phyloP scores from a whole-genome alignment of 768 basidiomycete genomes.

The Tubosaeta sp. region DNA sequence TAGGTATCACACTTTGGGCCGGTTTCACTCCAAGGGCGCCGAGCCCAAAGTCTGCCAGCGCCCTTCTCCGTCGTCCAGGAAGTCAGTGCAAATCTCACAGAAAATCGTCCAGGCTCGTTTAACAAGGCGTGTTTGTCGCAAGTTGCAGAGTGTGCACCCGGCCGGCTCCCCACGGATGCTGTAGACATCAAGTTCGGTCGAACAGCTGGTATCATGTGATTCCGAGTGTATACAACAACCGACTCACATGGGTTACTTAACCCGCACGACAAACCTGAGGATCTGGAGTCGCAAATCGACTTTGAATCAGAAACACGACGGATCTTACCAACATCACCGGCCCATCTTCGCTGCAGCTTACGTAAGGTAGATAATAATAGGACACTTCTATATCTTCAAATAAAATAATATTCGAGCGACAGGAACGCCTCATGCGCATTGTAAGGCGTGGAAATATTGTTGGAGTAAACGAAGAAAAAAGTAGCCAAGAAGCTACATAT shows the following conservation, averaged over 20 bases:
- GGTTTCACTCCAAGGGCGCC: not conserved
- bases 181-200: not conserved
- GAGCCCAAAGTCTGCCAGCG: no score
- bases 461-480: not conserved
- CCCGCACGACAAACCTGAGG: not conserved
- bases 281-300: not conserved
- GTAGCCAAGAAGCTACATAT: conserved; percentile 6
- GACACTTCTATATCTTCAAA: not conserved
- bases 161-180: not conserved
- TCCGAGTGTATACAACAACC: not conserved
- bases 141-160: not conserved
- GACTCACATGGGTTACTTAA: not conserved
- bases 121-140: not conserved
- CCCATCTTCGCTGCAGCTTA: not conserved
- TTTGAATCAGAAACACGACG: not conserved
- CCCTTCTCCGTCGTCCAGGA: not conserved
- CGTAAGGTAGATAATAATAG: not conserved
- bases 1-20: not conserved
- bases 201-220: not conserved
- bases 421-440: not conserved
- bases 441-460: not conserved
- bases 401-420: not conserved
- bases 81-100: no score
- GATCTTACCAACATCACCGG: no score
- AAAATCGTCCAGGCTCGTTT: no score